These are phyloP conservation scores for Phytophthora macrochlamydospora DNA, from an alignment of 352 stramenopile species.

Conservation along the genomic window DNA sequence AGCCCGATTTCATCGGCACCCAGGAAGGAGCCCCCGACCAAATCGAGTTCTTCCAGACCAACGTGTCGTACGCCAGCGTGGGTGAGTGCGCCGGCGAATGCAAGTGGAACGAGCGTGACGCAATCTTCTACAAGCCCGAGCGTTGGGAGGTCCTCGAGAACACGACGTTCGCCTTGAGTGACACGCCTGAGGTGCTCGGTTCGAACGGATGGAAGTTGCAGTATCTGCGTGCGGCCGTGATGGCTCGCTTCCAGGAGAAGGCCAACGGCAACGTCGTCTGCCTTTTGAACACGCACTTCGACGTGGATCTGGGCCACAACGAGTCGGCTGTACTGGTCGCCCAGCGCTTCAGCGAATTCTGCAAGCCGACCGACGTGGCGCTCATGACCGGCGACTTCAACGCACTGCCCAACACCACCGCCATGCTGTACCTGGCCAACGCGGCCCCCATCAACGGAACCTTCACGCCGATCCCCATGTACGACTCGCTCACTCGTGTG, in stretches of 20 bases:
- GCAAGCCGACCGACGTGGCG: conserved; percentile 47
- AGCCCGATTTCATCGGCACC: conserved; percentile 65
- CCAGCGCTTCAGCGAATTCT: conserved; percentile 42
- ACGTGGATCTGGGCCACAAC: conserved; percentile 56
- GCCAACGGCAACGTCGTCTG: conserved; percentile 33
- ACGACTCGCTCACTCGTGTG: conserved; percentile 53
- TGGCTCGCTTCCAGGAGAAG: conserved; percentile 50
- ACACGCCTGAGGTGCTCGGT: conserved; percentile 45
- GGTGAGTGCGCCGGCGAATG: conserved; percentile 65
- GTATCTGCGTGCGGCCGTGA: conserved; percentile 57
- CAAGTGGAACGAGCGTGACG: conserved; percentile 61
- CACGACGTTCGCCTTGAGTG: conserved; percentile 66
- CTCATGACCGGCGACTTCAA: conserved; percentile 74
- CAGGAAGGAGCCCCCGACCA: conserved; percentile 61
- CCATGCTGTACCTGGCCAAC: conserved; percentile 47
- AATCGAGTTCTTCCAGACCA: conserved; percentile 45
- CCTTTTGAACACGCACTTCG: conserved; percentile 76
- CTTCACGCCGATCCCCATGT: conserved; percentile 52
- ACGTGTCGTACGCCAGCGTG: conserved; percentile 46
- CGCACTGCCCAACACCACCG: conserved; percentile 26
- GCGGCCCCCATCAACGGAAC: conserved; percentile 14
- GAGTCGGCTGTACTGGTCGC: conserved; percentile 59
- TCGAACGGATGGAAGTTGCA: conserved; percentile 68
- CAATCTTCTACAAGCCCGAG: conserved; percentile 61
- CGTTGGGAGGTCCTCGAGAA: conserved; percentile 47